phyloP scores from a whole-genome alignment of 2,329 filamentous ascomycete genomes.

The Annulohypoxylon truncatum region DNA sequence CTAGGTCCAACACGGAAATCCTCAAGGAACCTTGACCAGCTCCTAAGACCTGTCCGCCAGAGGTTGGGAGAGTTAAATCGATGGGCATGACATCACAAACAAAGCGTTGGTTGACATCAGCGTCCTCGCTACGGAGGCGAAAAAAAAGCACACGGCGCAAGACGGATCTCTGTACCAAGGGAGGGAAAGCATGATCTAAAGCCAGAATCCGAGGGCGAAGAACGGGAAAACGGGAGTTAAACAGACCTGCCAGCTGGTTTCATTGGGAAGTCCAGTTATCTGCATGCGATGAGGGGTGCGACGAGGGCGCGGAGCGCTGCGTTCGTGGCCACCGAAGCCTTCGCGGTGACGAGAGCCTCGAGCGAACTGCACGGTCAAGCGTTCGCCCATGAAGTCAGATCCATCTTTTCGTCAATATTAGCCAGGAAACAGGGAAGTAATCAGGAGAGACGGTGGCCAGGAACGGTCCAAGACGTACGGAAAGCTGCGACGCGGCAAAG shows the following conservation, averaged over 20 bases:
- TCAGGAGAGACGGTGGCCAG: slow-evolving; percentile 51
- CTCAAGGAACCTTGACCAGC: slow-evolving; percentile 49
- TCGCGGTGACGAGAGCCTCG: slow-evolving; percentile 77
- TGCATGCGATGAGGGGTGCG: slow-evolving; percentile 97
- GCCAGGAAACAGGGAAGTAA: slow-evolving; percentile 50
- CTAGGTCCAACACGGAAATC: slow-evolving; percentile 48
- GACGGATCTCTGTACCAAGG: slow-evolving; percentile 44
- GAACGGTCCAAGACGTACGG: slow-evolving; percentile 63
- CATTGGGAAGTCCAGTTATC: slow-evolving; percentile 93
- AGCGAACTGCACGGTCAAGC: slow-evolving; percentile 97
- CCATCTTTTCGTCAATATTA: slow-evolving; percentile 75
- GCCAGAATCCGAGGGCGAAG: slow-evolving; percentile 53
- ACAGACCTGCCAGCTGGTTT: slow-evolving; percentile 99
- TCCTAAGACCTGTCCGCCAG: slow-evolving; percentile 47
- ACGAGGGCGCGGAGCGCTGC: slow-evolving; percentile 78
- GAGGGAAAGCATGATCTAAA: slow-evolving; percentile 44
- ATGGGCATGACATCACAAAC: slow-evolving; percentile 43
- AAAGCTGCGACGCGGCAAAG: slow-evolving; percentile 61
- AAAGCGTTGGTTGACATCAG: slow-evolving; percentile 39
- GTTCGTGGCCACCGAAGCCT: slow-evolving; percentile 65
- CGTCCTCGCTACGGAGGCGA: slow-evolving; percentile 45
- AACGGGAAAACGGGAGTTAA: slow-evolving; percentile 67
- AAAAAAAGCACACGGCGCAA: slow-evolving; percentile 45
- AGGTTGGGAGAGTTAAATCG: slow-evolving; percentile 41
- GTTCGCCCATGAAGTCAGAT: slow-evolving; percentile 97